Evolutionary conservation across 2,329 filamentous ascomycete species (phyloP), one percentile per base, ranked within the genome.

Genomic region (Pyrenophora tritici-repentis): DNA sequence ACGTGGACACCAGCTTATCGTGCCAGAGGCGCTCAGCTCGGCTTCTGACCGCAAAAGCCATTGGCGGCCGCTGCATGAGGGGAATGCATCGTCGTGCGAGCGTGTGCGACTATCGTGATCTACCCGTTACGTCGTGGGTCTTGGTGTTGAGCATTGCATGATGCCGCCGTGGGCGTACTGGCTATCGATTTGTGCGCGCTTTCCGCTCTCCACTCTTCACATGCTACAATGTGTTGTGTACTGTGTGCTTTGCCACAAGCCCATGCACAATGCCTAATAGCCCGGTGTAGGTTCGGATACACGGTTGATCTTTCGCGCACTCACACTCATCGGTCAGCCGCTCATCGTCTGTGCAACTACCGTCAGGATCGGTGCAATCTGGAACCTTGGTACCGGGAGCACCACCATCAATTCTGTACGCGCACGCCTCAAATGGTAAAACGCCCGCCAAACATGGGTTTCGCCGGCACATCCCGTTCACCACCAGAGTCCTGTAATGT

Each of bases 1-100:
- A 63, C 61, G 61, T 62, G 56, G 61, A 60, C 55, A 40, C 46
- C 55, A 48, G 49, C 49, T 33, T 38, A 17, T 34, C 42, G 46
- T 22, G 44, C 43, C 48, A 53, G 39, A 46, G 52, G 55, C 55
- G 55, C 32, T 22, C 26, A 20, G 20, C 35, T 40, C 49, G 45
- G 36, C 45, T 36, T 39, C 3, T 7, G 6, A 9, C 37, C 35
- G 40, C 37, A 36, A 42, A 39, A 32, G 26, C 47, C 22, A 58
- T 58, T 40, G 42, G 44, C 33, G 33, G 51, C 37, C 31, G 32
- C 34, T 42, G 40, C 55, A 41, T 26, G 35, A 14, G 26, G 35
- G 22, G 26, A 18, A 22, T 42, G 42, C 34, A 18, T 32, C 26
- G 20, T 32, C 14, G 46, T 46, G 34, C 42, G 35, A 38, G 33